phyloP scores from a whole-genome alignment of 371 early-diverging fungal species.

The Mucor velutinosus region DNA sequence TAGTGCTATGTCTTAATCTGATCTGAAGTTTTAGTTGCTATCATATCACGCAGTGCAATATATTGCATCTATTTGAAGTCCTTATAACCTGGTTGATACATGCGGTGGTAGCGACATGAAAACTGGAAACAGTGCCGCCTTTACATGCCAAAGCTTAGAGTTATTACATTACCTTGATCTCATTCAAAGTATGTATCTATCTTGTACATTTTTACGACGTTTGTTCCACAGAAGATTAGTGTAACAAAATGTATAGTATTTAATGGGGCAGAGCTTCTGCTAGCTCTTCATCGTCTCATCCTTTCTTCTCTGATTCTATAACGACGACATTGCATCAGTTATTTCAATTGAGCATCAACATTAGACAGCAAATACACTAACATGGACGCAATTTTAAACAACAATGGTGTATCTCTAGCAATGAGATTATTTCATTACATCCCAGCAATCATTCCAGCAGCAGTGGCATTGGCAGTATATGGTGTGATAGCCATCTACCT shows the following conservation, averaged over 20 bases:
- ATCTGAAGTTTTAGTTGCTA: no score
- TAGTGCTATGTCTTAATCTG: no score
- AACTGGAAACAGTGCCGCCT: no score
- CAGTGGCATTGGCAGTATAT: constrained; percentile 14
- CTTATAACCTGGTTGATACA: no score
- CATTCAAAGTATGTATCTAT: background rate
- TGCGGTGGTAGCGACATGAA: no score
- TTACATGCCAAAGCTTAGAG: no score
- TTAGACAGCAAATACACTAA: background rate
- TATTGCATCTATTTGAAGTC: no score
- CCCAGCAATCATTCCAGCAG: constrained; percentile 6
- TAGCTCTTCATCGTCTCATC: background rate
- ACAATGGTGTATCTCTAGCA: background rate
- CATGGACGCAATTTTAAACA: background rate
- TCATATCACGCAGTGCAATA: no score
- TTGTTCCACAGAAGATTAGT: background rate
- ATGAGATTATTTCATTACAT: constrained; percentile 11
- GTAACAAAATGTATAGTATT: background rate
- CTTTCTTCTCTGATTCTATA: background rate
- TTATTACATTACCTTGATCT: no score
- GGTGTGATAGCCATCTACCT: constrained; percentile 6
- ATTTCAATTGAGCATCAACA: background rate
- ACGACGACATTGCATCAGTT: no score
- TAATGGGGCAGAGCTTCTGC: background rate
- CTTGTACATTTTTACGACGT: background rate